These are phyloP conservation scores for Phialophora macrospora DNA, from an alignment of 2,329 filamentous ascomycete genomes.

Conservation along the genomic window DNA sequence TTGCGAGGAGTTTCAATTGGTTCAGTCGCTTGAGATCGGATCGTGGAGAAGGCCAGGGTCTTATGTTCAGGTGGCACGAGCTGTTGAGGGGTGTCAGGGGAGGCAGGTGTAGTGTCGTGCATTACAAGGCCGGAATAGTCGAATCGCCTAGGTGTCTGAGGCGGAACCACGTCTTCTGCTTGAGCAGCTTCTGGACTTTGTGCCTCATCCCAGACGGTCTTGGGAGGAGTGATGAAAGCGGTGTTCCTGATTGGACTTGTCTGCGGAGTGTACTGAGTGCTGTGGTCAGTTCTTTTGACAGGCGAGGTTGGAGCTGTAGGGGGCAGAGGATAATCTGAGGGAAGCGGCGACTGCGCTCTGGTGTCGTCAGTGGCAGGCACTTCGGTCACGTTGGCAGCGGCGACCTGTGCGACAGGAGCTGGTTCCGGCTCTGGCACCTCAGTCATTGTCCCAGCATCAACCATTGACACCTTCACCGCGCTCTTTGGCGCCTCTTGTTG, in stretches of 20 bases:
- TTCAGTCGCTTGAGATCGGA: conserved; percentile 42
- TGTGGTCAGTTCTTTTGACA: conserved; percentile 45
- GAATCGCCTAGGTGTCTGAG: conserved; percentile 30
- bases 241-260: conserved; percentile 43
- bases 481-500: conserved; percentile 24
- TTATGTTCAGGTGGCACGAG: conserved; percentile 27
- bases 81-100: conserved; percentile 26
- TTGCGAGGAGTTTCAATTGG: conserved; percentile 39
- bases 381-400: conserved; percentile 19
- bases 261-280: conserved; percentile 51
- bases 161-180: conserved; percentile 3
- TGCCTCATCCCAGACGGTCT: conserved; percentile 49
- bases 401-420: conserved; percentile 34
- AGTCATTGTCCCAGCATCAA: conserved; percentile 67
- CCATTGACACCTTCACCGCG: conserved; percentile 53
- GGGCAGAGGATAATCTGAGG: conserved; percentile 39
- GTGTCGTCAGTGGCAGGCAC: conserved; percentile 32
- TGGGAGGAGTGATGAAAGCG: conserved; percentile 47
- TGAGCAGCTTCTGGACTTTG: conserved; percentile 49
- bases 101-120: conserved; percentile 34
- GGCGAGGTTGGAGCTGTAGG: conserved; percentile 39
- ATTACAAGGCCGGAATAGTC: conserved; percentile 43
- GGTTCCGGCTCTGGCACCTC: conserved; percentile 58
- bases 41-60: conserved; percentile 42
- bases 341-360: conserved; percentile 18